phyloP scores from a whole-genome alignment of 768 basidiomycete genomes.

The Tephrocybe sp. region DNA sequence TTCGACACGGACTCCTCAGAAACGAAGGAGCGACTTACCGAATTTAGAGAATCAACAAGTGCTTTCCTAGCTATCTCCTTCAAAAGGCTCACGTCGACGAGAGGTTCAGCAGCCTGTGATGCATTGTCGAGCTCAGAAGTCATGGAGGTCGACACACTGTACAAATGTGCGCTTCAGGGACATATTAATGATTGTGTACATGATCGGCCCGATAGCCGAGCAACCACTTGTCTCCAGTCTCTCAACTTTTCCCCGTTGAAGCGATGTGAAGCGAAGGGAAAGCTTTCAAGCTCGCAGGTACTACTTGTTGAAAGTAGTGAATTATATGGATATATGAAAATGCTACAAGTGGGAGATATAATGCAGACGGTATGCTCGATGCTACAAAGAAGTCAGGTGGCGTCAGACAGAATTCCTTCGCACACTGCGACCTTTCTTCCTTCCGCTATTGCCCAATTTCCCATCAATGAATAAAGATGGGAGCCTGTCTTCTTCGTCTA shows the following conservation, averaged over 20 bases:
- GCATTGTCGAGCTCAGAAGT: constrained; percentile 13
- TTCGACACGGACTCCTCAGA: background rate
- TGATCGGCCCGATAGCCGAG: constrained; percentile 10
- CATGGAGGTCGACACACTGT: constrained; percentile 13
- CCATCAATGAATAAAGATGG: constrained; percentile 72
- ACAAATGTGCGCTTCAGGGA: background rate
- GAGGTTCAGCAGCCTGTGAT: constrained; percentile 31
- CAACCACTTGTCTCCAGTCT: too few relatives aligned
- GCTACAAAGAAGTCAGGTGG: background rate
- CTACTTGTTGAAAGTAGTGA: constrained; percentile 3
- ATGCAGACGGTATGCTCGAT: background rate
- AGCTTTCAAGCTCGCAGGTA: too few relatives aligned
- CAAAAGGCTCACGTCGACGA: constrained; percentile 61
- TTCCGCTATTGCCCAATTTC: constrained; percentile 45
- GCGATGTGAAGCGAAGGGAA: too few relatives aligned
- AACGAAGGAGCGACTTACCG: constrained; percentile 41
- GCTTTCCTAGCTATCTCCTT: constrained; percentile 79
- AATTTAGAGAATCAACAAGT: constrained; percentile 84
- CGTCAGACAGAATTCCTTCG: constrained; percentile 69
- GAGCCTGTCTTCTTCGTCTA: constrained; percentile 83
- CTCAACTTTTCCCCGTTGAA: too few relatives aligned
- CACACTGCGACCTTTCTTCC: constrained; percentile 73
- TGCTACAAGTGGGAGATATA: constrained; percentile 5
- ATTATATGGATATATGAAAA: constrained; percentile 1
- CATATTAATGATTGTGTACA: background rate